These are phyloP conservation scores for Apiotrichum gracile DNA, from an alignment of 1,284 basidiomycete species.

Conservation along the genomic window DNA sequence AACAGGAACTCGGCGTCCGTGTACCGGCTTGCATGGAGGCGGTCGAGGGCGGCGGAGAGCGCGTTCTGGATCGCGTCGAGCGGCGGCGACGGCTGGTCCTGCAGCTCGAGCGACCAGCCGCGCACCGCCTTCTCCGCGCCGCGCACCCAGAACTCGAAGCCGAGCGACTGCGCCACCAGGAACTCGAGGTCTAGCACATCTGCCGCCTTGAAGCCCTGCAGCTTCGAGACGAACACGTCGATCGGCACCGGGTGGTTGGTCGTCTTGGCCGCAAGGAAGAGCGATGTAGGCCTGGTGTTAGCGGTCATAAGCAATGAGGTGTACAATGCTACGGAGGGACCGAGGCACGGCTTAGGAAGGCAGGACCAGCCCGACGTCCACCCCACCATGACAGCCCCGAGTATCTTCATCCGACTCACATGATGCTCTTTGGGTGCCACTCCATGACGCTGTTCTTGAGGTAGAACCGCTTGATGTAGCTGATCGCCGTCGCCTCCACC, in stretches of 20 bases:
- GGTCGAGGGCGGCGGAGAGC: constrained; percentile 22
- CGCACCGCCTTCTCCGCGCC: constrained; percentile 82
- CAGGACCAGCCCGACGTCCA: no score
- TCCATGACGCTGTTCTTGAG: constrained; percentile 98
- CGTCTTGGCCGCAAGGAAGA: constrained; percentile 95
- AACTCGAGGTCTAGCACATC: constrained; percentile 93
- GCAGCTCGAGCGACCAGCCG: constrained; percentile 84
- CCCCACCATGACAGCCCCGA: no score
- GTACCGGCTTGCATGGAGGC: constrained; percentile 67
- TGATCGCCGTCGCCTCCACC: constrained; percentile 86
- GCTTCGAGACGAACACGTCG: constrained; percentile 70
- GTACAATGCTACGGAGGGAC: no score
- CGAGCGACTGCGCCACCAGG: constrained; percentile 83
- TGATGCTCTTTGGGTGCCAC: constrained; percentile 97
- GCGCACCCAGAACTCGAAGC: constrained; percentile 89
- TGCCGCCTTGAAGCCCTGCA: constrained; percentile 68
- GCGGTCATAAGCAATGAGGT: background rate
- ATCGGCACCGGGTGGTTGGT: constrained; percentile 87
- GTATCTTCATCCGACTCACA: constrained; percentile 55
- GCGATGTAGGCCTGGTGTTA: constrained; percentile 72
- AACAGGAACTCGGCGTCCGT: constrained; percentile 91
- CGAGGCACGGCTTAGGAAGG: no score
- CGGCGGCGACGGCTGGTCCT: constrained; percentile 50
- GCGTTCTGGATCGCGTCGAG: constrained; percentile 20
- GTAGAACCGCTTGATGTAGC: constrained; percentile 94